Evolutionary conservation across 306 rosid genomes (phyloP), one percentile per base, ranked within the genome.

Genomic region (Erythrophleum fordii): DNA sequence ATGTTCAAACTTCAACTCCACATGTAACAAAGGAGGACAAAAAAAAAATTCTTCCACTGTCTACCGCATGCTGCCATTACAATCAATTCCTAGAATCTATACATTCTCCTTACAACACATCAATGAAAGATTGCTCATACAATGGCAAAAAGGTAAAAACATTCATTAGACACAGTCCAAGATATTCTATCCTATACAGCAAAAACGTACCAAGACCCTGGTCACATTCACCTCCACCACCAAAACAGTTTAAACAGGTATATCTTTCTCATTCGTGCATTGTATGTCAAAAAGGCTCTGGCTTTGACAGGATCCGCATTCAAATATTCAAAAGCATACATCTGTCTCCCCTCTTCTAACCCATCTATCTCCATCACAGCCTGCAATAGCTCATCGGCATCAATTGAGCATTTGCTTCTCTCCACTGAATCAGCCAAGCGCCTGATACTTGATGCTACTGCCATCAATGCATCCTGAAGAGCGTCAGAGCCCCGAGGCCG

Each of bases 321-420:
- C 74, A 93, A 83, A 84, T 89, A 93, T 79, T 93, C 94, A 18
- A 91, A 91, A 42, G 96, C 96, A 22, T 91, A 91, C 97, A 93
- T 93, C 81, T 91, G 92, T 69, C 68, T 88, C 28, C 87, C 91
- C 86, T 93, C 97, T 73, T 93, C 97, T 86, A 93, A 70, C 51
- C 88, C 94, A 69, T 93, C 91, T n/a, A 93, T 82, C 82, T 93
- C 92, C 96, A 89, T 93, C 85, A 93, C 96, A 0, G 97, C 96
- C 77, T 83, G 88, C 42, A 93, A 84, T 41, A 93, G 85, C 71
- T 87, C 94, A 26, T 82, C 73, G 29, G 94, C 73, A 70, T 89
- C 90, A 70, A 93, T 39, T 3, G 94, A 76, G 76, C 75, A 83
- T 77, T 85, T 79, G 80, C 86, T 86, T 65, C 48, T 89, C 72